Base-by-base conservation (phyloP, 176 grass and related monocot genomes). In the Musa itinerans region DNA sequence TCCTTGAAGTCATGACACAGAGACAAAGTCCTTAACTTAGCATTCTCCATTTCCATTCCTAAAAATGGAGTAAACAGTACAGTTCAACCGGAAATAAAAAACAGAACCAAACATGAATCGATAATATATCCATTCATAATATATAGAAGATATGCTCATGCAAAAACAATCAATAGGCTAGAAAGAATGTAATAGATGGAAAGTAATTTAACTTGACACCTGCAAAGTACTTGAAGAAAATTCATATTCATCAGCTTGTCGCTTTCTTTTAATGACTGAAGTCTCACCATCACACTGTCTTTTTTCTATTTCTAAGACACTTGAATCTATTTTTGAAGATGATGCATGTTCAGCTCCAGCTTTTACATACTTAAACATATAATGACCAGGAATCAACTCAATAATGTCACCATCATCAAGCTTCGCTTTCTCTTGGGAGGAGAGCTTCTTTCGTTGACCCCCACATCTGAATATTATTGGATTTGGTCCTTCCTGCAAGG, bases 401-500 rank as follows among this genome's bases (percentile, higher is more conserved):
- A 99, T 57, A 74, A 94, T 80, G 90, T 99, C 90, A 71, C 80
- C 81, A 79, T 94, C 68, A 51, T 17, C 24, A 82, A 94, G 83
- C 56, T 80, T 85, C 52, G 75, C 80, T 83, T 65, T 98, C 68
- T 86, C 86, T 50, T 82, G 81, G 17, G 86, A 74, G 84, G 71
- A 89, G 76, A 99, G 71, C 83, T 84, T 93, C 83, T 66, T 87
- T 72, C 83, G 87, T 65, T 86, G 80, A 29, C 86, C 95, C 24
- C 75, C 80, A 3, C 84, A 87, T 72, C 52, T 83, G 34, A 93
- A 67, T 53, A 93, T 59, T 61, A 98, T 80, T 55, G 90, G 95
- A 85, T 98, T 91, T 80, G 78, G 80, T 24, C 90, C 95, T 89
- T 98, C 90, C 95, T 94, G 81, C 52, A 90, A 62, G 21, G 14